These are phyloP conservation scores for Plasmodium fragile DNA, from an alignment of 169 alveolate genomes.

Conservation along the genomic window DNA sequence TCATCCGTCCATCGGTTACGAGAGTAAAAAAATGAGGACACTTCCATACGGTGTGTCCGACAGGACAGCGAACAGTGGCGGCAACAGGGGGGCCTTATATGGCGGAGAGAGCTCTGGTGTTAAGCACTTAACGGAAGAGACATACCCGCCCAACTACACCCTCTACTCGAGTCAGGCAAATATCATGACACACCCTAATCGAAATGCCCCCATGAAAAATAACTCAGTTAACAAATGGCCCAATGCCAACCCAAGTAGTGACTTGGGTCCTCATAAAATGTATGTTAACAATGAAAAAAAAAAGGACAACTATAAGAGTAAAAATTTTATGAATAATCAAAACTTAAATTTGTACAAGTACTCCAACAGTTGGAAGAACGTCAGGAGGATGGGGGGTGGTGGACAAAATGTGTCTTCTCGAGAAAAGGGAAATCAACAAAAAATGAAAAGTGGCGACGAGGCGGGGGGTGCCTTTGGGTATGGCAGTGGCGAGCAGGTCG, in stretches of 20 bases:
- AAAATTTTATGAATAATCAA: background rate
- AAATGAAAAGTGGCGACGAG: background rate
- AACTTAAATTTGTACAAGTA: background rate
- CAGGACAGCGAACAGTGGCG: background rate
- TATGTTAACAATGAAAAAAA: background rate
- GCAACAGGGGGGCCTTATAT: background rate
- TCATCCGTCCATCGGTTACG: background rate
- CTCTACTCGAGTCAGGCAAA: background rate
- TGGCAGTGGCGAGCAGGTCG: background rate
- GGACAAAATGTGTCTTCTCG: background rate
- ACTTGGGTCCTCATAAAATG: background rate
- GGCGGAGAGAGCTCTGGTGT: background rate
- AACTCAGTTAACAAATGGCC: slow-evolving; percentile 22
- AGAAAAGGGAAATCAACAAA: background rate
- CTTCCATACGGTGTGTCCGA: background rate
- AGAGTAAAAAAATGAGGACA: background rate
- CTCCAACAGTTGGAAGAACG: background rate
- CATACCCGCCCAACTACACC: background rate
- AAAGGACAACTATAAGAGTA: slow-evolving; percentile 5
- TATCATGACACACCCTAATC: background rate
- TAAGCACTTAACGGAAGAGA: background rate
- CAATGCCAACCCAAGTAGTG: background rate
- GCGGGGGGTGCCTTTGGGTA: background rate
- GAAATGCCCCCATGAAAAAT: background rate
- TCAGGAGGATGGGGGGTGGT: background rate